phyloP scores from a whole-genome alignment of 108 stramenopile genomes.

The Parietichytrium sp. region DNA sequence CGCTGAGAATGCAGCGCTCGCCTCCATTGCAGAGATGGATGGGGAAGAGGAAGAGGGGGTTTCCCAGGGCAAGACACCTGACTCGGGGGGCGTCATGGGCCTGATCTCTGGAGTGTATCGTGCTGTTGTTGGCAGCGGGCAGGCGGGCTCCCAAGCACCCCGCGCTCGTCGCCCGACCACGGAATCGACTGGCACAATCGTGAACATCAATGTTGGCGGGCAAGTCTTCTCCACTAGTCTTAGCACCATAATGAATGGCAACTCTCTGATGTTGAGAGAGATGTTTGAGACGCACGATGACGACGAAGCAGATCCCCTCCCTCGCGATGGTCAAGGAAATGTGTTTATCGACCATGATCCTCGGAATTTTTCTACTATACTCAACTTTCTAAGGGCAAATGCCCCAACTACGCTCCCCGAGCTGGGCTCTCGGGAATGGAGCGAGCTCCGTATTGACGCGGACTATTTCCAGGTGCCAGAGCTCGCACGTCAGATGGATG shows the following conservation, averaged over 20 bases:
- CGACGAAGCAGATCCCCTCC: not conserved
- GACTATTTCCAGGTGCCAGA: not conserved
- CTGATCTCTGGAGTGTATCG: too few relatives aligned
- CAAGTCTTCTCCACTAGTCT: not conserved
- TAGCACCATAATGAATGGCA: not conserved
- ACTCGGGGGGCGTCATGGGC: too few relatives aligned
- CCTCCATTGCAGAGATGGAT: too few relatives aligned
- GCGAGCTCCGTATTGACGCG: not conserved
- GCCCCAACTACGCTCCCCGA: not conserved
- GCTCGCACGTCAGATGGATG: not conserved
- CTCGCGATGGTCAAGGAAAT: not conserved
- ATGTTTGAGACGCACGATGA: not conserved
- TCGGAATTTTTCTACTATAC: not conserved
- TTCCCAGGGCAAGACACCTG: too few relatives aligned
- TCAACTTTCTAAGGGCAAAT: constrained; percentile 13
- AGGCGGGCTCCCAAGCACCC: too few relatives aligned
- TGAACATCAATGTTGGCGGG: constrained; percentile 22
- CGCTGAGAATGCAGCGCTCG: too few relatives aligned
- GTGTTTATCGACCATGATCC: constrained; percentile 31
- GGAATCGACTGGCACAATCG: too few relatives aligned
- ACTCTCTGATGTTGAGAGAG: constrained; percentile 5
- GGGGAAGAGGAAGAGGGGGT: too few relatives aligned
- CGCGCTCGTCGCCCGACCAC: too few relatives aligned
- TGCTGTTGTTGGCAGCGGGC: too few relatives aligned
- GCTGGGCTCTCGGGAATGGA: not conserved